phyloP scores from a whole-genome alignment of 2,329 filamentous ascomycete species.

The Scolecobasidium constrictum region DNA sequence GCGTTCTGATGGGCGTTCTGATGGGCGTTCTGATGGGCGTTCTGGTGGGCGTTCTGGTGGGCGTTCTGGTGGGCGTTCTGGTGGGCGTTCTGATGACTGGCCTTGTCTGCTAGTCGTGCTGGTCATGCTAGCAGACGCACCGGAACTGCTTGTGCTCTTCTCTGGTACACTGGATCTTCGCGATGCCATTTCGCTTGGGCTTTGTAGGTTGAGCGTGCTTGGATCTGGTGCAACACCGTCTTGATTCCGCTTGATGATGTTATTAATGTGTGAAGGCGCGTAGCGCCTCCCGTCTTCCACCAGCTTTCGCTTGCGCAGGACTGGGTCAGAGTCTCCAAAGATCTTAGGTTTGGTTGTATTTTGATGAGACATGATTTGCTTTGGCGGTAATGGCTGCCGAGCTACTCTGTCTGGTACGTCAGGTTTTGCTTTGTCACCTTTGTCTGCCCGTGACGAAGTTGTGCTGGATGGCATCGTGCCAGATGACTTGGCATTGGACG shows the following conservation, averaged over 20 bases:
- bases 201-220: neutral
- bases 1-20: too few relatives aligned
- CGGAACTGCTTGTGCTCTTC: neutral
- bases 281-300: neutral
- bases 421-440: neutral
- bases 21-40: too few relatives aligned
- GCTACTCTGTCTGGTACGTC: neutral
- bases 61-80: too few relatives aligned
- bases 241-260: neutral
- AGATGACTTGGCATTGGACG: neutral
- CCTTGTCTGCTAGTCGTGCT: neutral
- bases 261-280: neutral
- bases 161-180: neutral
- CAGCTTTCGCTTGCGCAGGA: neutral
- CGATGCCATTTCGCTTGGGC: neutral
- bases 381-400: neutral
- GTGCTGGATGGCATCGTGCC: neutral
- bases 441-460: neutral
- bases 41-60: too few relatives aligned
- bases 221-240: neutral
- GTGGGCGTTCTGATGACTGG: too few relatives aligned
- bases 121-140: neutral
- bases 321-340: too few relatives aligned
- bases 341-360: too few relatives aligned
- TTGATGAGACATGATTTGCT: neutral